phyloP scores from a whole-genome alignment of 495 filamentous ascomycete genomes.

The Trichoderma asperelloides region DNA sequence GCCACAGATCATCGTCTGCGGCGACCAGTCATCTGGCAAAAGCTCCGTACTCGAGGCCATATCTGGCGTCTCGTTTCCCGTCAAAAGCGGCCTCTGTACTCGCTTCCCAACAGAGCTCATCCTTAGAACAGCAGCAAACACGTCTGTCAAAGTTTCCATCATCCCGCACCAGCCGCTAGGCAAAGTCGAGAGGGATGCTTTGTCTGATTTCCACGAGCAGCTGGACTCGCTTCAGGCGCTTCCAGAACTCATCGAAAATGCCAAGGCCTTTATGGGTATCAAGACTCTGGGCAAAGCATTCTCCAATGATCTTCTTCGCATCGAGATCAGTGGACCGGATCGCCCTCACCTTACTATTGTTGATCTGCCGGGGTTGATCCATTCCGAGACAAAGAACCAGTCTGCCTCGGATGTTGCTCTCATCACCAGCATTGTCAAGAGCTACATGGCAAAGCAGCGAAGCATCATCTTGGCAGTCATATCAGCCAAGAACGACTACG shows the following conservation, averaged over 20 bases:
- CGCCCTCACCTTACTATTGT: conserved; percentile 60
- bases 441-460: conserved; percentile 51
- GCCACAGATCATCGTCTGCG: conserved; percentile 62
- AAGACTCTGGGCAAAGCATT: conserved; percentile 34
- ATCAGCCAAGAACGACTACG: conserved; percentile 55
- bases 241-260: conserved; percentile 35
- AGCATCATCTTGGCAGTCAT: conserved; percentile 60
- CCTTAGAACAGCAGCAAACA: conserved; percentile 31
- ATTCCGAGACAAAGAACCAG: conserved; percentile 42
- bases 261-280: conserved; percentile 46
- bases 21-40: conserved; percentile 62
- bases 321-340: conserved; percentile 57
- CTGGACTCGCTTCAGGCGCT: conserved; percentile 19
- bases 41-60: conserved; percentile 67
- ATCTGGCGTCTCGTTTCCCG: conserved; percentile 58
- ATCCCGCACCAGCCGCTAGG: conserved; percentile 24
- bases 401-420: conserved; percentile 39
- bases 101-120: conserved; percentile 58
- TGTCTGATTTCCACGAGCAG: conserved; percentile 21
- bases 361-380: conserved; percentile 59
- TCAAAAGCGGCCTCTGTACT: conserved; percentile 53
- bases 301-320: conserved; percentile 54
- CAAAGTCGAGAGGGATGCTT: conserved; percentile 16
- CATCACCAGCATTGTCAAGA: conserved; percentile 42
- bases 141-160: conserved; percentile 36